These are phyloP conservation scores for Gnomoniopsis sp. DNA, from an alignment of 2,329 filamentous ascomycete genomes.

Conservation along the genomic window DNA sequence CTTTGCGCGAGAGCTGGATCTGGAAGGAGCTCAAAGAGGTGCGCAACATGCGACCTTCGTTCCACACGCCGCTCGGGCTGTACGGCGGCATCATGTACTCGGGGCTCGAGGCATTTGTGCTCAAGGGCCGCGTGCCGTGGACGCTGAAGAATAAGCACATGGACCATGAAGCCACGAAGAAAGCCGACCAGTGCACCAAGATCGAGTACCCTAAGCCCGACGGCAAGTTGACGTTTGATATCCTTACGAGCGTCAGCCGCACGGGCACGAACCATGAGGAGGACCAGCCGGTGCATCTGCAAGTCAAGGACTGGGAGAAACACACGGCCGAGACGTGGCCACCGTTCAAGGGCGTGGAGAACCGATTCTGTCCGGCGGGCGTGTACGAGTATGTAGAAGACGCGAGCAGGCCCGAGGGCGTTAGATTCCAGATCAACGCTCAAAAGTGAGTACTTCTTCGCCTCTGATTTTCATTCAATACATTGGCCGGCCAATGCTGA, in stretches of 20 bases:
- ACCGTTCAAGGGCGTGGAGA: conserved; percentile 87
- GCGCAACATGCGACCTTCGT: conserved; percentile 95
- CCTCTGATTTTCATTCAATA: neutral
- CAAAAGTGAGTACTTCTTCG: conserved; percentile 74
- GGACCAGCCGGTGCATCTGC: conserved; percentile 93
- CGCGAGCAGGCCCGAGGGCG: conserved; percentile 76
- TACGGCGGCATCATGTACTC: conserved; percentile 92
- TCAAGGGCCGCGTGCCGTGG: conserved; percentile 86
- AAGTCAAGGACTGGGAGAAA: conserved; percentile 92
- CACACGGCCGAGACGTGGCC: conserved; percentile 84
- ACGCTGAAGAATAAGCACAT: conserved; percentile 80
- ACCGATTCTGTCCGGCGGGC: conserved; percentile 92
- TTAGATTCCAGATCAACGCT: conserved; percentile 95
- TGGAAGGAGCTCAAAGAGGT: conserved; percentile 95
- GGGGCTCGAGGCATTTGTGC: conserved; percentile 81
- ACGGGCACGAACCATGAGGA: conserved; percentile 99
- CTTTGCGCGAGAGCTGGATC: conserved; percentile 79
- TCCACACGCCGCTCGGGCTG: conserved; percentile 81
- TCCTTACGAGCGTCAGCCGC: conserved; percentile 88
- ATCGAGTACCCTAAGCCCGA: conserved; percentile 98
- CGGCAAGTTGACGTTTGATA: conserved; percentile 91
- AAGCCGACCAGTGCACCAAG: conserved; percentile 74
- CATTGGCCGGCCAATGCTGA: conserved; percentile 3
- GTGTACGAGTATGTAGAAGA: conserved; percentile 99
- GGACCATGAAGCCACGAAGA: conserved; percentile 76